phyloP scores from a whole-genome alignment of 768 basidiomycete genomes.

The Leucocoprinus birnbaumii region DNA sequence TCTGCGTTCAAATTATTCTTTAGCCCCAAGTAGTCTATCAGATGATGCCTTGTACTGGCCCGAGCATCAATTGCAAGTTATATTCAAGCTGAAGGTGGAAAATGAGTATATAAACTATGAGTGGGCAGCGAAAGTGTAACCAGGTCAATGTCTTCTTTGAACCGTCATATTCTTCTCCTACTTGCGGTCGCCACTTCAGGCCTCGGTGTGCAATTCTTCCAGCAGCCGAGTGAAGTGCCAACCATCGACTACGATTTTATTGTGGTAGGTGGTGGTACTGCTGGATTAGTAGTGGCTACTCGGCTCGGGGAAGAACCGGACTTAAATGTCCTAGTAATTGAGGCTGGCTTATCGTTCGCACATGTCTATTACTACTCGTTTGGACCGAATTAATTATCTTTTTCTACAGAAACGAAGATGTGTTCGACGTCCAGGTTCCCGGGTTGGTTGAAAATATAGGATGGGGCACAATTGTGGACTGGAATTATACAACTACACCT shows the following conservation, averaged over 20 bases:
- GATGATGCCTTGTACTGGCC: not conserved
- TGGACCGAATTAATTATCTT: no score
- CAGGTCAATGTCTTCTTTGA: not conserved
- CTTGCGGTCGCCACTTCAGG: not conserved
- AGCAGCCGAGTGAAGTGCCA: conserved; percentile 5
- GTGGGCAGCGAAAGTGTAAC: no score
- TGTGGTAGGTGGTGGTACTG: conserved; percentile 22
- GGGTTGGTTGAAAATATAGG: not conserved
- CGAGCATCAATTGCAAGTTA: no score
- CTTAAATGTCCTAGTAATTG: conserved; percentile 43
- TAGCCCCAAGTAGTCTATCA: not conserved
- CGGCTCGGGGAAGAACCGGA: conserved; percentile 42
- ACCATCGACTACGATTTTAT: conserved; percentile 18
- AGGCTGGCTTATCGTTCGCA: conserved; percentile 34
- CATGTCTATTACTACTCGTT: no score
- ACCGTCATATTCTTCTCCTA: not conserved
- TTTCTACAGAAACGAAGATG: conserved; percentile 1
- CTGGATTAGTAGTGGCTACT: conserved; percentile 46
- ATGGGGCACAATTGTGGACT: conserved; percentile 10
- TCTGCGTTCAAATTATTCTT: not conserved
- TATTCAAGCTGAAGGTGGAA: no score
- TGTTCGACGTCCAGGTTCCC: conserved; percentile 2
- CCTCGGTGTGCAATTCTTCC: not conserved
- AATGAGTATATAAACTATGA: no score
- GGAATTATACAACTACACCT: conserved; percentile 22